Percentiles rank a stretch among this genome's conserved stretches.
Evolutionary conservation across 108 stramenopile species (phyloP).

Genomic region (Skeletonema menzelii): DNA sequence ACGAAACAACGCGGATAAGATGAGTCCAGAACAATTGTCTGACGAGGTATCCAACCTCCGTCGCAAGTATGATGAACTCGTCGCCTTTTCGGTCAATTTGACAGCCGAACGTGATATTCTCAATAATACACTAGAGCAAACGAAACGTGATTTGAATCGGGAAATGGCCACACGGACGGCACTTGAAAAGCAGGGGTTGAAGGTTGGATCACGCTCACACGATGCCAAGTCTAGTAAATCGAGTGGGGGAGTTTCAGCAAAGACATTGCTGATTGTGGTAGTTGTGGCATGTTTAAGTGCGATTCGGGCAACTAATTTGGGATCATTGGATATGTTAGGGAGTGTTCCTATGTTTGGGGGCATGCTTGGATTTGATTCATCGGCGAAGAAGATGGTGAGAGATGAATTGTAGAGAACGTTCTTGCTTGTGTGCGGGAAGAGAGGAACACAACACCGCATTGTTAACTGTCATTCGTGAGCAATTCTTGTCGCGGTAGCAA

Average conservation of each 20-base stretch:
- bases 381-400: not conserved
- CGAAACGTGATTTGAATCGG: constrained; percentile 86
- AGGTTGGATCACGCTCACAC: constrained; percentile 11
- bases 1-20: constrained; percentile 52
- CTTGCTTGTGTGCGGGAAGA: not conserved
- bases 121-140: constrained; percentile 90
- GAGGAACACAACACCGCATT: not conserved
- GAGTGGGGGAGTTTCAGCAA: constrained; percentile 16
- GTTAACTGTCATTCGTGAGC: not conserved
- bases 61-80: constrained; percentile 93
- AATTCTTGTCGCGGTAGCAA: not conserved
- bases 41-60: constrained; percentile 74
- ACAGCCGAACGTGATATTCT: constrained; percentile 94
- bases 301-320: constrained; percentile 39
- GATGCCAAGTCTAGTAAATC: constrained; percentile 12
- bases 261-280: constrained; percentile 24
- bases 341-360: constrained; percentile 41
- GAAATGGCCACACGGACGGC: constrained; percentile 70
- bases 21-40: constrained; percentile 78
- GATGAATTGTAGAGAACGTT: constrained; percentile 22
- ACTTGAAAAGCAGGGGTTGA: constrained; percentile 59
- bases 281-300: constrained; percentile 33
- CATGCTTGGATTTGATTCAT: constrained; percentile 32
- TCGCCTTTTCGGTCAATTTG: constrained; percentile 89
- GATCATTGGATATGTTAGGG: constrained; percentile 27